Base-by-base conservation (phyloP, 352 stramenopile species). In the Chrysophaeum taylorii region DNA sequence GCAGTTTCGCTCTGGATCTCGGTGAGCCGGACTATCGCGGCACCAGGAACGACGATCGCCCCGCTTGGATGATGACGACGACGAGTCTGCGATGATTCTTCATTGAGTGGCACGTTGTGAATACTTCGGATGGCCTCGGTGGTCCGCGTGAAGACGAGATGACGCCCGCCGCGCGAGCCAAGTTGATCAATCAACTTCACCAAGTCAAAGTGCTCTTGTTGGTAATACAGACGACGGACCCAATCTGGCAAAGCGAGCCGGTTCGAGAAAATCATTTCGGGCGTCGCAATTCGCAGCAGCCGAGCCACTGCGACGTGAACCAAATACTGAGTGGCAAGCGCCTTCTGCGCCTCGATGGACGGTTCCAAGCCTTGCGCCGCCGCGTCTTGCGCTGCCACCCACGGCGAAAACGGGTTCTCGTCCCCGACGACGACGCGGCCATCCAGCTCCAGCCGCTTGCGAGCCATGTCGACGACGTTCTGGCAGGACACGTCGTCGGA, bases 1-100 rank as follows among this genome's bases (percentile, higher is more conserved):
- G 64, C 39, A 31, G 68, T 64, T 37, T 79, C 71, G 15, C 64
- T 77, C 57, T 74, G 73, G 29, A 79, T 50, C 60, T 75, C 53
- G 74, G 73, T 70, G 67, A 79, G 71, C 43, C 77, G 74, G 37
- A 73, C 38, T 33, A 79, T 75, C 63, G 73, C 68, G 18, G 77
- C 57, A n/a, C n/a, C n/a, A n/a, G n/a, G n/a, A n/a, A n/a, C n/a
- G n/a, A n/a, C n/a, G n/a, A n/a, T n/a, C n/a, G n/a, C n/a, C n/a
- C n/a, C n/a, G n/a, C n/a, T n/a, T n/a, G n/a, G n/a, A n/a, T n/a
- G n/a, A n/a, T n/a, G n/a, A n/a, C n/a, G n/a, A n/a, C n/a, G n/a
- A n/a, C n/a, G n/a, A n/a, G n/a, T n/a, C n/a, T n/a, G n/a, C 43
- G 12, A 5, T 23, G 67, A 57, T 52, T 70, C 38, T n/a, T 77